These are phyloP conservation scores for Cairneyella variabilis DNA, from an alignment of 495 filamentous ascomycete species.

Conservation along the genomic window DNA sequence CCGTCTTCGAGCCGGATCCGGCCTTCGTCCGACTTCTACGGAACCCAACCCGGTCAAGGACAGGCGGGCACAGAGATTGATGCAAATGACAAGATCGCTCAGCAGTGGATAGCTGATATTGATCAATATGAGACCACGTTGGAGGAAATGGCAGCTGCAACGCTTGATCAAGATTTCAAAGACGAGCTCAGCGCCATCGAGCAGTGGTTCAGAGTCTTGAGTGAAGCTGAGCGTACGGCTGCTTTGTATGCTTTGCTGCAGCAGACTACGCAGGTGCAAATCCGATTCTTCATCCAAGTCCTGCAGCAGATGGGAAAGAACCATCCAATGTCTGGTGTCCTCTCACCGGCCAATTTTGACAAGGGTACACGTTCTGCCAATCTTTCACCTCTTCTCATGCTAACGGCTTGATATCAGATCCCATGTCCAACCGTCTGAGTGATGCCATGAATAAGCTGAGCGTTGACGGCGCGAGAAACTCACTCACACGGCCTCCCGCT, in stretches of 20 bases:
- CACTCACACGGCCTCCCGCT: constrained; percentile 67
- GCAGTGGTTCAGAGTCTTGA: constrained; percentile 98
- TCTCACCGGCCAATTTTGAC: constrained; percentile 95
- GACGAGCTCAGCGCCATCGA: constrained; percentile 98
- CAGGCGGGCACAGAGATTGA: constrained; percentile 70
- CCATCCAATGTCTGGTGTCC: constrained; percentile 93
- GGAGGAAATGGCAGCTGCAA: constrained; percentile 98
- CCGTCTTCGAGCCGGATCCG: constrained; percentile 79
- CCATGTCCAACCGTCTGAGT: constrained; percentile 93
- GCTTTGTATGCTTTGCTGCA: constrained; percentile 93
- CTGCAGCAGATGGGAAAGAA: constrained; percentile 97
- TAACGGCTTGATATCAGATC: constrained; percentile 57
- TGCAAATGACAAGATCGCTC: constrained; percentile 85
- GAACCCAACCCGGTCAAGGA: constrained; percentile 59
- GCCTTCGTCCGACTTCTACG: constrained; percentile 92
- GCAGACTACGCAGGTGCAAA: constrained; percentile 98
- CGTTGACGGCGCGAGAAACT: constrained; percentile 81
- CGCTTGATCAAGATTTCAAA: constrained; percentile 98
- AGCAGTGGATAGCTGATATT: constrained; percentile 98
- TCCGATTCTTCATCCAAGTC: constrained; percentile 98
- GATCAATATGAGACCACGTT: constrained; percentile 96
- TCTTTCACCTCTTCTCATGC: constrained; percentile 14
- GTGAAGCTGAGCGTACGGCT: constrained; percentile 93
- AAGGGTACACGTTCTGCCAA: constrained; percentile 60
- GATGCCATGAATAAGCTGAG: constrained; percentile 97